Conservation (phyloP, 164 flowering plant genomes). For the Dillenia turbinata region DNA sequence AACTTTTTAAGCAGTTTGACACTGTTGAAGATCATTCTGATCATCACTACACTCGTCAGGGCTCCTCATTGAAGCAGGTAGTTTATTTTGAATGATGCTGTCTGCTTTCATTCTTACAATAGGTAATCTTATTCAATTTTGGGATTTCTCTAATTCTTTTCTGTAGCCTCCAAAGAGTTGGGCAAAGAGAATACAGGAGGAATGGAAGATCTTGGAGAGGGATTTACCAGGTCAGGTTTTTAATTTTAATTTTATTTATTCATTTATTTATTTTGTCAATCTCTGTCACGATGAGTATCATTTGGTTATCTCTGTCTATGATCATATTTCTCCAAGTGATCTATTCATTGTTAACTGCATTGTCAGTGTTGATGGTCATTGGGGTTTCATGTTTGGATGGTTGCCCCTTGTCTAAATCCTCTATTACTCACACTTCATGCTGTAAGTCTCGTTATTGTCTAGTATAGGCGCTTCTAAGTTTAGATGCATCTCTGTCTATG, state of each 20-base stretch:
- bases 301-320: too few species aligned
- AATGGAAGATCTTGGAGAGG: constrained; percentile 73
- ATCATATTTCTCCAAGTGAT: too few species aligned
- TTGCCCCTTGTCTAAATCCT: too few species aligned
- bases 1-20: constrained; percentile 60
- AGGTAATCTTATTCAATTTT: not conserved
- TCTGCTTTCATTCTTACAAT: not conserved
- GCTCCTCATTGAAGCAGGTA: constrained; percentile 38
- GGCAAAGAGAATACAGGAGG: constrained; percentile 63
- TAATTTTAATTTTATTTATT: not conserved
- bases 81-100: not conserved
- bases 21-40: constrained; percentile 64
- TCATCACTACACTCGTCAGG: constrained; percentile 39
- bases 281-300: not conserved
- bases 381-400: too few species aligned
- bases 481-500: too few species aligned
- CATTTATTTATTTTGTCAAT: not conserved
- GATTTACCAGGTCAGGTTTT: constrained; percentile 57
- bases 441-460: too few species aligned
- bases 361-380: too few species aligned
- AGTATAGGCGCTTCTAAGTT: too few species aligned
- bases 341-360: too few species aligned
- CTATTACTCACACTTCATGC: too few species aligned
- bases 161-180: constrained; percentile 37
- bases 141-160: constrained; percentile 8